Base-by-base conservation (phyloP, 2,329 filamentous ascomycete species). In the Calonectria hawksworthii region DNA sequence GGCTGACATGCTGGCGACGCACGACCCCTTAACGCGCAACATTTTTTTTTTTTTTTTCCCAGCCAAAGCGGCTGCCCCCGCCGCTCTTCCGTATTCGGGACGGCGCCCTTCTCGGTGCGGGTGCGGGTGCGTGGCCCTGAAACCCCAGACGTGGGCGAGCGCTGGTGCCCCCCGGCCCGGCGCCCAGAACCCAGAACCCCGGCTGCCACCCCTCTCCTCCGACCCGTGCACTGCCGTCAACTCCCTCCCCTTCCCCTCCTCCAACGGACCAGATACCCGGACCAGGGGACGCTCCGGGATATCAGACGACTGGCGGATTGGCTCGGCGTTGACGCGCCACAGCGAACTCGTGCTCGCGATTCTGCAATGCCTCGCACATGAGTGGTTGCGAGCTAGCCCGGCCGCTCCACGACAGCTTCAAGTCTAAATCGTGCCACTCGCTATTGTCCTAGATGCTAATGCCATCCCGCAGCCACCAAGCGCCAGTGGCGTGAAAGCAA, bases 1-100 rank as follows among this genome's bases (percentile, higher is more conserved):
- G 78, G 74, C 78, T 81, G 79, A 81, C 78, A 65, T 77, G 32
- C 50, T 56, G 26, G 32, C 38, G 64, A 64, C 70, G 34, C 64
- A 34, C 38, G 41, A 51, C 54, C 56, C 59, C 68, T 44, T 51
- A 73, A 76, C 72, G 59, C 34, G 63, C 51, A 59, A 65, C 65
- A 70, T 47, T 28, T 41, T 63, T 47, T 47, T 47, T 47, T 47
- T 23, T n/a, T 11, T 2, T 13, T 4, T 47, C 4, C 30, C 51
- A 34, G 18, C 54, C 34, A 63, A 21, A 28, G 56, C 67, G 67
- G 47, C 54, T 52, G 73, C 61, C 68, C 52, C 72, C 71, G 59
- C 70, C 36, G 73, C 59, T 44, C 54, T 75, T 80, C 78, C 79
- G 79, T 80, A 80, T 80, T 79, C 73, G 73, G 47, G 72, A 79